Evolutionary conservation across 2,329 filamentous ascomycete species (phyloP), one percentile per base, ranked within the genome.

Genomic region (Fusarium siculi): DNA sequence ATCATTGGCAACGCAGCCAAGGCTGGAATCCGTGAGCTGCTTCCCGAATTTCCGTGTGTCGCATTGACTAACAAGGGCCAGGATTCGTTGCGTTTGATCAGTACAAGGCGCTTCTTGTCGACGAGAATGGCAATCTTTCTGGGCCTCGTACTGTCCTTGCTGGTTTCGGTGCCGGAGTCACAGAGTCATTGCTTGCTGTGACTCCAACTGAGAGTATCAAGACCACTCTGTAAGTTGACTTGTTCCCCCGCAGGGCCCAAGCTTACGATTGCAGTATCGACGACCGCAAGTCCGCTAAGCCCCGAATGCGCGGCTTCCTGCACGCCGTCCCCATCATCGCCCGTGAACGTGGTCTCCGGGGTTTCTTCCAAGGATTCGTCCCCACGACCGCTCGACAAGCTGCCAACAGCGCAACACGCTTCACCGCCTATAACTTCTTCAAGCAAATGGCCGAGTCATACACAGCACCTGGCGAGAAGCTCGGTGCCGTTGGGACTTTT

Each of bases 191-290:
- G 57, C 85, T 99, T 7, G 96, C 96, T 16, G 96, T 99, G 39
- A 99, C 96, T 39, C 96, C 96, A 0, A 98, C 97, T 66, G 96
- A 99, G 85, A 97, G 94, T 79, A 98, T 99, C 84, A 99, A 99
- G 87, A 99, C 96, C 56, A 97, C 97, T 76, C 86, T 99, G 89
- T 93, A 81, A 60, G 73, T 40, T n/a, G 1, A 23, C 11, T 15
- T n/a, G 8, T 11, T 9, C 12, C 11, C 7, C 18, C 12, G 7
- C 16, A 14, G 5, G 23, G 3, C 25, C 25, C 37, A 37, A 52
- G 58, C 71, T 65, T 46, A 73, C 15, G 14, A 18, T 21, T 9
- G 7, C 74, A 95, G 93, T 43, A 98, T 99, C 80, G 96, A 99
- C 80, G 96, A 99, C 83, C 93, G 93, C 77, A 99, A 99, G 85